Percentiles rank a stretch among this genome's conserved stretches.
These are phyloP conservation scores for Vaccinium vitisidaea DNA, from an alignment of 148 eudicot genomes.

Conservation along the genomic window DNA sequence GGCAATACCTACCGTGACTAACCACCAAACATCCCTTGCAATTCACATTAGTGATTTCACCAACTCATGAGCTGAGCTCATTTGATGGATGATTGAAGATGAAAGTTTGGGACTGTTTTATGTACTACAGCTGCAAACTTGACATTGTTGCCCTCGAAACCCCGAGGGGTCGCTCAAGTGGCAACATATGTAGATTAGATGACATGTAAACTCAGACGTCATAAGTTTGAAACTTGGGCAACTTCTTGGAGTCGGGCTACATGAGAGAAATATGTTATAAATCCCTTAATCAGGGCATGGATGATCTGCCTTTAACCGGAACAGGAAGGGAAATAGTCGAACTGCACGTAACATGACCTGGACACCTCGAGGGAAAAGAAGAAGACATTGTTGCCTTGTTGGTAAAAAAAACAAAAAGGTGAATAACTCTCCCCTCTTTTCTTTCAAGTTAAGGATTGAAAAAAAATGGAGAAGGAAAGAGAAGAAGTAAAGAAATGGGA, in stretches of 20 bases:
- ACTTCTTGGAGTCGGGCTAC: too few species aligned
- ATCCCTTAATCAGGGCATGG: too few species aligned
- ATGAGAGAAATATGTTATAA: too few species aligned
- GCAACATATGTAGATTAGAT: too few species aligned
- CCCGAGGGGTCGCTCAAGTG: too few species aligned
- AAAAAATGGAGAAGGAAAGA: background rate
- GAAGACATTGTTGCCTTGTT: too few species aligned
- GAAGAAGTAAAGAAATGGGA: background rate
- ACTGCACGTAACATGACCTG: too few species aligned
- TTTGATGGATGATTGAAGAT: conserved; percentile 3
- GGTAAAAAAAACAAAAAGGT: background rate
- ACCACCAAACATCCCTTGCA: background rate
- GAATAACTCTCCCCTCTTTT: background rate
- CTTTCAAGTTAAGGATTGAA: background rate
- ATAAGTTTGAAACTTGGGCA: too few species aligned
- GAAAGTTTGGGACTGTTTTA: background rate
- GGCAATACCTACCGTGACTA: background rate
- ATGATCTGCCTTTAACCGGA: too few species aligned
- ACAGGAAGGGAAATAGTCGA: too few species aligned
- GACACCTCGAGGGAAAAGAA: too few species aligned
- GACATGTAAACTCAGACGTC: too few species aligned
- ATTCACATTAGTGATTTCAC: background rate
- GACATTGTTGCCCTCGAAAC: background rate
- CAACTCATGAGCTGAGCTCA: background rate
- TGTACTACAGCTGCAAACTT: background rate